Conservation (phyloP, 2,329 filamentous ascomycete genomes). For the Cladosporium velox region DNA sequence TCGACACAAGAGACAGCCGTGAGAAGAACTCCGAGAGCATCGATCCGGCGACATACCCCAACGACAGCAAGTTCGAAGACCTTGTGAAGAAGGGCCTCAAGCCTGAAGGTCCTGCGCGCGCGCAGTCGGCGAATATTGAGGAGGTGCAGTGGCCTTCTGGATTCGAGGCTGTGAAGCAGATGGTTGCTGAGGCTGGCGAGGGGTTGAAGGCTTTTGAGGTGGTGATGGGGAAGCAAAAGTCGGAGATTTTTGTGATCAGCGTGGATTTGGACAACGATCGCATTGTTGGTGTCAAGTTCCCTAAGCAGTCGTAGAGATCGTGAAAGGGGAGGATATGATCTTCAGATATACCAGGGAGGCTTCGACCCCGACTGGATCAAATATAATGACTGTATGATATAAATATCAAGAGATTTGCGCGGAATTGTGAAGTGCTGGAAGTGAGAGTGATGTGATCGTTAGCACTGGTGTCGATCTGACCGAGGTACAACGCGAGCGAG, state of each 20-base stretch:
- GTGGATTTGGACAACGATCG: constrained; percentile 20
- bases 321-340: too few species aligned
- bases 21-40: constrained; percentile 17
- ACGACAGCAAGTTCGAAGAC: constrained; percentile 22
- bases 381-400: neutral
- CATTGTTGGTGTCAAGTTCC: constrained; percentile 21
- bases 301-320: neutral
- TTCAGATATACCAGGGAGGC: too few species aligned
- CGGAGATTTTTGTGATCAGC: constrained; percentile 21
- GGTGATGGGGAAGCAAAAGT: constrained; percentile 17
- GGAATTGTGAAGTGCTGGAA: too few species aligned
- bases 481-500: neutral
- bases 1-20: constrained; percentile 20
- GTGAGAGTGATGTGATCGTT: neutral
- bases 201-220: constrained; percentile 22
- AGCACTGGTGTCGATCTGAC: neutral
- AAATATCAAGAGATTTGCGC: neutral
- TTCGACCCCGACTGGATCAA: accelerated
- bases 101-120: constrained; percentile 23
- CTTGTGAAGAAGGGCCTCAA: constrained; percentile 20
- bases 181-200: constrained; percentile 15
- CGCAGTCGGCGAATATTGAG: constrained; percentile 6
- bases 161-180: constrained; percentile 12
- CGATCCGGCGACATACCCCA: constrained; percentile 9
- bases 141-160: constrained; percentile 18